Base-by-base conservation (phyloP, 2,329 filamentous ascomycete species). In the Hymenotorrendiella dingleyae region DNA sequence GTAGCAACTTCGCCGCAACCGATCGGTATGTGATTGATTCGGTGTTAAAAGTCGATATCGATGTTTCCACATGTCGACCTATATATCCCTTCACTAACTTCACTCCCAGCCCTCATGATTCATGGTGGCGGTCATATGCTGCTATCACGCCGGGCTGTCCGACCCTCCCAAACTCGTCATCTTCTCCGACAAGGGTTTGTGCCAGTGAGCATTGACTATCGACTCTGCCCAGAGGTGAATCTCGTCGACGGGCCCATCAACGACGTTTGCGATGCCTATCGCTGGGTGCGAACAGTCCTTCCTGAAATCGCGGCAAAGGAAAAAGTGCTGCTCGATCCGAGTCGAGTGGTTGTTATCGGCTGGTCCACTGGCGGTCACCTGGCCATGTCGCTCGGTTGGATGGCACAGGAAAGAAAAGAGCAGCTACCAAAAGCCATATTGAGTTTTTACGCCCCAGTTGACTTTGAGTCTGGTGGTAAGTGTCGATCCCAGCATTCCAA, bases 351-450 rank as follows among this genome's bases (percentile, higher is more conserved):
- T 0, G 63, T 54, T 1, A 54, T 74, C 0, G 71, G 72, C 1
- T 74, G 71, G 71, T 75, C 72, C 0, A 62, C 65, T 0, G 73
- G 71, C 0, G 73, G 69, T 0, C 56, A 61, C 3, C 57, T 76
- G 0, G 72, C 72, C 2, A 62, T 74, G 60, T 58, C 66, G 0
- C 48, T 68, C 0, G 67, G 45, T 0, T 74, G 59, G 57, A 72
- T 66, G 0, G 43, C 61, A 0, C 23, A 33, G 1, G 16, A 42
- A 11, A 14, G 33, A 1, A 64, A 61, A 0, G 22, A 72, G 0
- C 22, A 6, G 3, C 58, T 68, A 0, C 71, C 71, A 0, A 47
- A 62, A 0, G 70, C 67, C 1, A 64, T 70, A 2, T 52, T 74
- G 0, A 59, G 58, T 0, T 71, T 74, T 37, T 74, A 75, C 45